These are phyloP conservation scores for Colletotrichum sp. DNA, from an alignment of 2,329 filamentous ascomycete genomes.

Conservation along the genomic window DNA sequence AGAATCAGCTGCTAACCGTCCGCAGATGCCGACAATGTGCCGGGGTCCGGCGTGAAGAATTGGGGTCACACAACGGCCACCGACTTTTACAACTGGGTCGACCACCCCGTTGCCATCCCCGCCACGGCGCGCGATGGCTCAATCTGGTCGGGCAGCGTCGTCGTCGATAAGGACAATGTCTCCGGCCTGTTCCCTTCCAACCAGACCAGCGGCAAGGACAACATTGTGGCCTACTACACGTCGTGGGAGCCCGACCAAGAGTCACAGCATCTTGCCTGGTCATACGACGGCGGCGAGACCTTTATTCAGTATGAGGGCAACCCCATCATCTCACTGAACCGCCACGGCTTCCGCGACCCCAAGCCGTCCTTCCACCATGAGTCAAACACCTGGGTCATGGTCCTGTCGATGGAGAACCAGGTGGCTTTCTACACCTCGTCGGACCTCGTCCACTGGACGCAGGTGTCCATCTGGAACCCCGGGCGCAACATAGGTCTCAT, in stretches of 20 bases:
- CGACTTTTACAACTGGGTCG: slow-evolving; percentile 68
- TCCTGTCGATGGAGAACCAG: slow-evolving; percentile 60
- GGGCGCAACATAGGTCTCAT: slow-evolving; percentile 47
- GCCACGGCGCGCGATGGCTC: slow-evolving; percentile 47
- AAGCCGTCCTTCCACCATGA: slow-evolving; percentile 65
- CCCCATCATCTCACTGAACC: slow-evolving; percentile 61
- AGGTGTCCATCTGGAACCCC: slow-evolving; percentile 16
- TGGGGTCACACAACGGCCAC: slow-evolving; percentile 70
- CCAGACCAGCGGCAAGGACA: slow-evolving; percentile 47
- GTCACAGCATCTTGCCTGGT: slow-evolving; percentile 67
- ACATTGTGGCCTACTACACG: slow-evolving; percentile 57
- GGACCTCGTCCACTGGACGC: slow-evolving; percentile 62
- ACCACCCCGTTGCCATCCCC: slow-evolving; percentile 67
- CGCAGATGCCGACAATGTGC: slow-evolving; percentile 38
- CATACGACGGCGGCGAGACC: slow-evolving; percentile 63
- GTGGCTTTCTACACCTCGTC: slow-evolving; percentile 67
- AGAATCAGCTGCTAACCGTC: background rate
- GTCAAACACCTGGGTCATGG: slow-evolving; percentile 58
- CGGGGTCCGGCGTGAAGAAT: slow-evolving; percentile 58
- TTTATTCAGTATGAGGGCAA: slow-evolving; percentile 65
- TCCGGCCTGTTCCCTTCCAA: slow-evolving; percentile 68
- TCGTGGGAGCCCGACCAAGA: slow-evolving; percentile 44
- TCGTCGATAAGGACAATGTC: slow-evolving; percentile 67
- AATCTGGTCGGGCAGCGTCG: slow-evolving; percentile 60
- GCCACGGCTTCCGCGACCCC: slow-evolving; percentile 67